phyloP scores from a whole-genome alignment of 495 filamentous ascomycete genomes.

The Neurospora tetrasperma region DNA sequence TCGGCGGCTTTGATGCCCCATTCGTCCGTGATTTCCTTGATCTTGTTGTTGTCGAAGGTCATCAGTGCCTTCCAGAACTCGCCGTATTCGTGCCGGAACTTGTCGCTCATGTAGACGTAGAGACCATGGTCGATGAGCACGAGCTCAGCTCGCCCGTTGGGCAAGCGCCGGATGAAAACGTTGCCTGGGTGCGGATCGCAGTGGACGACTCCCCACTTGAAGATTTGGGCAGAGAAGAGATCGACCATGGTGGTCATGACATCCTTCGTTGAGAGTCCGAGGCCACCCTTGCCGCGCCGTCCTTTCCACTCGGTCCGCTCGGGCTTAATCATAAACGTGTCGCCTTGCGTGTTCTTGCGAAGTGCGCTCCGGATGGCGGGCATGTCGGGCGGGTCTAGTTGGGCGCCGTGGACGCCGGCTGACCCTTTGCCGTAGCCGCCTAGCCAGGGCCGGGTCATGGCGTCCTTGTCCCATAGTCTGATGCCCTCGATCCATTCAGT shows the following conservation, averaged over 20 bases:
- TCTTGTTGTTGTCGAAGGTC: conserved; percentile 81
- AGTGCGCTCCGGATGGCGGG: conserved; percentile 30
- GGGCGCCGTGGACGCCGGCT: conserved; percentile 62
- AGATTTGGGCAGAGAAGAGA: conserved; percentile 92
- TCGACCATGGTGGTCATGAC: conserved; percentile 96
- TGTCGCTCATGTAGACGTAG: conserved; percentile 79
- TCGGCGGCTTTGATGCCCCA: conserved; percentile 89
- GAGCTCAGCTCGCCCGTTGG: conserved; percentile 71
- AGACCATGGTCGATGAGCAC: conserved; percentile 95
- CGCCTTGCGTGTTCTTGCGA: conserved; percentile 26
- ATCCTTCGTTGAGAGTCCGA: conserved; percentile 69
- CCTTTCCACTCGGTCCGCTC: conserved; percentile 73
- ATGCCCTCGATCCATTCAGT: conserved; percentile 97
- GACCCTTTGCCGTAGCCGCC: conserved; percentile 66
- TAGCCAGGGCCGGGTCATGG: conserved; percentile 62
- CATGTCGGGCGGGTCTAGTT: conserved; percentile 44
- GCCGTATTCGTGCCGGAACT: conserved; percentile 82
- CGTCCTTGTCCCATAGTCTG: conserved; percentile 77
- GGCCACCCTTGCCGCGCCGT: conserved; percentile 54
- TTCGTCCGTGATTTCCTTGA: conserved; percentile 52
- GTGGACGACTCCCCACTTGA: conserved; percentile 87
- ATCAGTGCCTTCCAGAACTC: conserved; percentile 89
- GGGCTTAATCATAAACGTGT: conserved; percentile 57
- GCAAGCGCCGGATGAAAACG: conserved; percentile 83
- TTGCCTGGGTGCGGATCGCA: conserved; percentile 97